Conservation (phyloP, 306 rosid genomes). For the Trifolium repens region DNA sequence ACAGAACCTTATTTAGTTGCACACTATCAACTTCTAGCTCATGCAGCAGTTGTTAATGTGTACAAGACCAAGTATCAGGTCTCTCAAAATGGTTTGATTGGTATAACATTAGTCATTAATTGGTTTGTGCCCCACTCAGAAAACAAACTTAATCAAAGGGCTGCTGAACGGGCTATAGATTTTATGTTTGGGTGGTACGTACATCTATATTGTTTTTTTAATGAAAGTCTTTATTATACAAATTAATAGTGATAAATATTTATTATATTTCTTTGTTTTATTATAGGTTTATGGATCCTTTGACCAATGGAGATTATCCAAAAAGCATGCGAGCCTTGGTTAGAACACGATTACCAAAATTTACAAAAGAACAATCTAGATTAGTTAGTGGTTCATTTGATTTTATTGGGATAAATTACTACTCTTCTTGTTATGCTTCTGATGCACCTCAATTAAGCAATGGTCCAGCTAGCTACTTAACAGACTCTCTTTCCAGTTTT, state of each 20-base stretch:
- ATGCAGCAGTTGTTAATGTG: constrained; percentile 51
- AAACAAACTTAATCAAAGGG: constrained; percentile 32
- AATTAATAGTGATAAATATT: no score
- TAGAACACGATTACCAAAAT: constrained; percentile 56
- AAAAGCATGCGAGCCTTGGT: constrained; percentile 53
- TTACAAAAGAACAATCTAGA: constrained; percentile 41
- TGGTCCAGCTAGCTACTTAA: constrained; percentile 24
- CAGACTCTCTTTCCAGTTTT: constrained; percentile 41
- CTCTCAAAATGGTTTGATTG: constrained; percentile 61
- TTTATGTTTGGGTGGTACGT: constrained; percentile 54
- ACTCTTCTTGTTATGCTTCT: constrained; percentile 47
- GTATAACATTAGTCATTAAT: constrained; percentile 44
- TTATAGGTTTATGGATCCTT: constrained; percentile 63
- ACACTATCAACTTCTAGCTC: constrained; percentile 58
- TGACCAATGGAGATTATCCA: constrained; percentile 67
- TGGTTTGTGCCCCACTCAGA: constrained; percentile 56
- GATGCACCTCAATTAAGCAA: constrained; percentile 34
- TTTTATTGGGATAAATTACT: constrained; percentile 67
- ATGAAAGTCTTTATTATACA: neutral
- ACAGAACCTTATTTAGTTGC: constrained; percentile 55
- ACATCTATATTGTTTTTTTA: neutral
- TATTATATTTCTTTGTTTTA: neutral
- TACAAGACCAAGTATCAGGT: constrained; percentile 55
- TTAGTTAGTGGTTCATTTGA: constrained; percentile 58
- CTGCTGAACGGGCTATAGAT: constrained; percentile 52